Evolutionary conservation across 768 basidiomycete genomes (phyloP).

Genomic region (Kwoniella sp.): DNA sequence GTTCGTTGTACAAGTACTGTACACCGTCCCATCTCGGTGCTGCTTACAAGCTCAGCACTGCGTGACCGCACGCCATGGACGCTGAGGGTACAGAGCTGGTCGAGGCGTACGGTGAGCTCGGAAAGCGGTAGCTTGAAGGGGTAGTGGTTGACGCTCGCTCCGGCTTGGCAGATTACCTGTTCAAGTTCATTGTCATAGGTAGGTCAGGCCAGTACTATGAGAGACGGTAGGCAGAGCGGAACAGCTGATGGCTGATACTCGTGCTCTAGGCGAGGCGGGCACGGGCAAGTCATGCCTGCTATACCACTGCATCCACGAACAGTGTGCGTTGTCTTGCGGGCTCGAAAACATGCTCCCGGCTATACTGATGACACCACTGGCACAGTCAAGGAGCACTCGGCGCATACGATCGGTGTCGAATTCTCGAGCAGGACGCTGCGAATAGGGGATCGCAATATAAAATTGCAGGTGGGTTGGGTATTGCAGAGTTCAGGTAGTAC

Average conservation of each 20-base stretch:
- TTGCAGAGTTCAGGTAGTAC: neutral
- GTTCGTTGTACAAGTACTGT: too few relatives aligned
- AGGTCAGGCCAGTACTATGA: too few relatives aligned
- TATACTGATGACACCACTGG: slow-evolving; percentile 19
- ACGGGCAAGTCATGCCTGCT: slow-evolving; percentile 95
- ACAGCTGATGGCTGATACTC: neutral
- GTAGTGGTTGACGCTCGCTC: neutral
- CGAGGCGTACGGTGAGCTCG: slow-evolving; percentile 78
- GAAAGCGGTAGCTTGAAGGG: neutral
- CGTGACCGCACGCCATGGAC: slow-evolving; percentile 37
- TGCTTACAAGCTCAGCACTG: too few relatives aligned
- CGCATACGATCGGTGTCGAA: slow-evolving; percentile 98
- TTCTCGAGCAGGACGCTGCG: slow-evolving; percentile 91
- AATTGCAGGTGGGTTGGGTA: slow-evolving; percentile 69
- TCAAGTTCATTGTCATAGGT: slow-evolving; percentile 99
- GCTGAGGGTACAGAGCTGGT: slow-evolving; percentile 80
- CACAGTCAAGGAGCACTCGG: slow-evolving; percentile 87
- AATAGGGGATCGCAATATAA: slow-evolving; percentile 89
- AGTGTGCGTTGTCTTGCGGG: slow-evolving; percentile 73
- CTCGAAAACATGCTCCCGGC: too few relatives aligned
- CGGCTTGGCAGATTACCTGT: slow-evolving; percentile 72
- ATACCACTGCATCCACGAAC: slow-evolving; percentile 93
- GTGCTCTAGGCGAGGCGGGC: slow-evolving; percentile 75
- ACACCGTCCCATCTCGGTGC: too few relatives aligned
- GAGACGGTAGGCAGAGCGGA: too few relatives aligned